Base-by-base conservation (phyloP, 2,329 filamentous ascomycete genomes). In the Sporothrix sp. region DNA sequence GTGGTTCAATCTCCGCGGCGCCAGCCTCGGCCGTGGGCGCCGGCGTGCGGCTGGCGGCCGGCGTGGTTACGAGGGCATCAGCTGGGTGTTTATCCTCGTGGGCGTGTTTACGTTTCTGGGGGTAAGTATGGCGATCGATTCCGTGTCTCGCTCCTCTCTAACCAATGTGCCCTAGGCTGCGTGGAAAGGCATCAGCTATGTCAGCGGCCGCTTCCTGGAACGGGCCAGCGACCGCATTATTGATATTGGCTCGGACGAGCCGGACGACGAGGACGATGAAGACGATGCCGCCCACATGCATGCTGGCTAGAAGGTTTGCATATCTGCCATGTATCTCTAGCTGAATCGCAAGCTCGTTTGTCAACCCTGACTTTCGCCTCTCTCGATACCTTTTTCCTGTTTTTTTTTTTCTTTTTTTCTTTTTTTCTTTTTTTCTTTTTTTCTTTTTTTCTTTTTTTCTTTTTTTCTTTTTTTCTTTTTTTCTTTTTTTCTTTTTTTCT, bases 41-140 rank as follows among this genome's bases (percentile, higher is more conserved):
- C 68, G 70, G 18, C 77, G 76, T 16, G 25, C 43, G 9, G 44
- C 32, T 20, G 74, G 71, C 30, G 85, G 89, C 8, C 79, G 89
- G 54, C 85, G 87, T 58, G 76, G 91, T 33, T 72, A 89, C 54
- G 83, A 88, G 55, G 82, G 84, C 54, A 78, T 95, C 58, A 91
- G 83, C 60, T 85, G 87, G 77, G 68, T 85, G 14, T 78, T 95
- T 47, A 80, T 97, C 36, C 60, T 88, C 4, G 76, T 96, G 56
- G 93, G 93, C 2, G 78, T 93, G 20, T 67, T 81, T 14, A 94
- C 86, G 6, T 88, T 95, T 60, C 67, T 95, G 56, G 83, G 72
- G 67, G 82, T 88, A 32, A 9, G 7, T 28, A n/a, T 11, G 14
- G 23, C 18, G 35, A 21, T n/a, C 45, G 45, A 11, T 13, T n/a